These are phyloP conservation scores for Leishmania turanica DNA, from an alignment of 208 protist genomes.

Conservation along the genomic window DNA sequence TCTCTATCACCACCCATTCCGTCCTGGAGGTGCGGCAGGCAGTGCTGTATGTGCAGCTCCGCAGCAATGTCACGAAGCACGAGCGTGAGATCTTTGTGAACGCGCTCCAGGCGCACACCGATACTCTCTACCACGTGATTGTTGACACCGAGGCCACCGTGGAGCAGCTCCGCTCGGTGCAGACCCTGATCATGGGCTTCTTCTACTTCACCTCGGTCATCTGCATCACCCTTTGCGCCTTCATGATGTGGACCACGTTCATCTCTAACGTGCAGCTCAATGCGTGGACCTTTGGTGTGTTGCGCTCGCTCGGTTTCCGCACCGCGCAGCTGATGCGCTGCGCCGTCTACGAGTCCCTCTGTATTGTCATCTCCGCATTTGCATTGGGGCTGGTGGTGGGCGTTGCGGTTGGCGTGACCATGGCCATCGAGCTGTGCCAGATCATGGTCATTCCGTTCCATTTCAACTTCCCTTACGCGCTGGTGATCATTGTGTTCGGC, in stretches of 20 bases:
- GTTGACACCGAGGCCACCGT: constrained; percentile 48
- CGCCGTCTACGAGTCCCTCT: constrained; percentile 95
- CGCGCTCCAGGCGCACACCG: constrained; percentile 65
- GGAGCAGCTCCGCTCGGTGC: constrained; percentile 51
- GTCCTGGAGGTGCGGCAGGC: constrained; percentile 49
- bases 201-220: constrained; percentile 94
- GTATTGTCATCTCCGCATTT: constrained; percentile 92
- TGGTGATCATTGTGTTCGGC: constrained; percentile 78
- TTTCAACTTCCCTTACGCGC: constrained; percentile 88
- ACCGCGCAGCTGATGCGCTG: constrained; percentile 81
- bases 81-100: constrained; percentile 85
- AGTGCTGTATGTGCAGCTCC: constrained; percentile 75
- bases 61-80: constrained; percentile 24
- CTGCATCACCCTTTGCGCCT: constrained; percentile 92
- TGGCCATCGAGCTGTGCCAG: constrained; percentile 87
- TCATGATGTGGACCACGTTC: constrained; percentile 97
- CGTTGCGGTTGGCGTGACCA: constrained; percentile 70
- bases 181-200: constrained; percentile 88
- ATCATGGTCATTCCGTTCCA: constrained; percentile 91
- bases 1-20: constrained; percentile 11
- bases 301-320: constrained; percentile 92
- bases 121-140: constrained; percentile 48
- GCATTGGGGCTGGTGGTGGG: constrained; percentile 78
- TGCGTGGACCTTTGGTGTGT: constrained; percentile 94
- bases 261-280: constrained; percentile 95